Conservation (phyloP, 306 rosid genomes). For the Oemleria cerasiformis region DNA sequence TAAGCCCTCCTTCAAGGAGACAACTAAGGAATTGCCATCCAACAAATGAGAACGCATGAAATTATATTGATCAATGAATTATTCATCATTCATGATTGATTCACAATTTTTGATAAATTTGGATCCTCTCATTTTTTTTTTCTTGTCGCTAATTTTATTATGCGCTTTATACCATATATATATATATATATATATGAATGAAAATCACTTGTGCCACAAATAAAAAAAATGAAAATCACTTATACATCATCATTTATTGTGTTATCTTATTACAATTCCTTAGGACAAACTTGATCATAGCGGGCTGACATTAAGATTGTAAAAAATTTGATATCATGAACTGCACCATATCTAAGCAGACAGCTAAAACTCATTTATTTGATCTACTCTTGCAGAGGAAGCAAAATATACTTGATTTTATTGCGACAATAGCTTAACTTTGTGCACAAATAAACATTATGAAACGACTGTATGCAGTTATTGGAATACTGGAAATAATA, state of each 20-base stretch:
- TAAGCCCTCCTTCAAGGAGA: neutral
- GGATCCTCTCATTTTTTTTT: neutral
- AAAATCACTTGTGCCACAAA: too few relatives aligned
- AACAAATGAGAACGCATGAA: neutral
- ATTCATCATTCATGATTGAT: neutral
- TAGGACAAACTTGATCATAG: too few relatives aligned
- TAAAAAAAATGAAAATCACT: too few relatives aligned
- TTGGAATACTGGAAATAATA: neutral
- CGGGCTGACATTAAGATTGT: too few relatives aligned
- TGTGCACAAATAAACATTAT: constrained; percentile 1
- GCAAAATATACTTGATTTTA: neutral
- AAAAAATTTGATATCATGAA: too few relatives aligned
- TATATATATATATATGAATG: too few relatives aligned
- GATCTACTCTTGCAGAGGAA: neutral
- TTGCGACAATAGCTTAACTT: neutral
- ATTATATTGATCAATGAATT: neutral
- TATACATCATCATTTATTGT: too few relatives aligned
- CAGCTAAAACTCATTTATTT: neutral
- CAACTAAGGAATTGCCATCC: neutral
- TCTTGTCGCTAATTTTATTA: too few relatives aligned
- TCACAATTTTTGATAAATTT: neutral
- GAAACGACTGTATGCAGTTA: neutral
- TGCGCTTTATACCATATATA: too few relatives aligned
- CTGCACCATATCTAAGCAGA: too few relatives aligned
- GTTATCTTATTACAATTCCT: too few relatives aligned